Base-by-base conservation (phyloP, 164 flowering plant genomes). In the Protea cynaroides region DNA sequence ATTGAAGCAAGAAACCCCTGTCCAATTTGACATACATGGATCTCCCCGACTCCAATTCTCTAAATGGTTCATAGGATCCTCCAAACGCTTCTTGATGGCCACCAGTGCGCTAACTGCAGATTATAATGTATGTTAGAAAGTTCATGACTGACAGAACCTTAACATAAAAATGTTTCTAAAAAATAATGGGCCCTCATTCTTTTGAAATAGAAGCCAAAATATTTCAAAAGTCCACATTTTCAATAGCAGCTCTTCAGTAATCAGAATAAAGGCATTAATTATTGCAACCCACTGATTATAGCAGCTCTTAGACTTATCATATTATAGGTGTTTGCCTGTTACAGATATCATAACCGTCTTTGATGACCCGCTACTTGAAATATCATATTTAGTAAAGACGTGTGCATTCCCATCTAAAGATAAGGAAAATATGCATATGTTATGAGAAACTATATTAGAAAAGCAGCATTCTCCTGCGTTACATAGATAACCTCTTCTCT, bases 1-100 rank as follows among this genome's bases (percentile, higher is more conserved):
- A 61, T 77, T 63, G 64, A 38, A 67, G 78, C 98, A 92, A 2
- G 72, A 1, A 44, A 92, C 80, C 51, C 94, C 96, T 0, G 77
- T 85, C 98, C 98, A 92, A 55, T 87, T 81, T 29, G 85, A 71
- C 13, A 58, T 60, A 67, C 98, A 92, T 22, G 98, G 97, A 79
- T 92, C 96, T 1, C 84, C 82, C 54, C 72, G 66, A 14, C 59
- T 72, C 98, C 98, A 92, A 23, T 75, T 73, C 6, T 64, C 40
- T 34, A 92, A 82, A 67, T 76, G 8, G 29, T 78, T 75, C 72
- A 52, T 25, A 50, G 87, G 87, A 79, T 87, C 96, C 64, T 44
- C 57, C 40, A 89, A 72, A 34, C 69, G 62, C 1, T 56, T 75
- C 70, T 72, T 84, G 44, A 89, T 69, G 25, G 85, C 81, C 43